Conservation (phyloP, 768 basidiomycete genomes). For the Glaciozyma antarctica region DNA sequence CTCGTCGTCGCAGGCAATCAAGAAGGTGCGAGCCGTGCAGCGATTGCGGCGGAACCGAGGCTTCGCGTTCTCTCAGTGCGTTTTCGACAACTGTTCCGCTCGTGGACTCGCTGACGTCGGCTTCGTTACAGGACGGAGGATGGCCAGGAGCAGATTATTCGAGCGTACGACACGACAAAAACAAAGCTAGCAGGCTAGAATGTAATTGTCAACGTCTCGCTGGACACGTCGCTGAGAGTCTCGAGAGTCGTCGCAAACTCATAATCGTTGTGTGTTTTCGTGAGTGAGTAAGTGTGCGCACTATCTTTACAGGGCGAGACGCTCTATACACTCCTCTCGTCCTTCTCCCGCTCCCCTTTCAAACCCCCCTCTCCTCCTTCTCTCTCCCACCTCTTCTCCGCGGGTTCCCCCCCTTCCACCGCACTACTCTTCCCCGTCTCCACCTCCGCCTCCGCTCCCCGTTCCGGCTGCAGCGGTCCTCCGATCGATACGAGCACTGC, state of each 20-base stretch:
- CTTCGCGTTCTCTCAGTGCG: conserved; percentile 63
- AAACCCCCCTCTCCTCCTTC: neutral
- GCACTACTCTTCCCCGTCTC: neutral
- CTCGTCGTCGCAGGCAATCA: conserved; percentile 61
- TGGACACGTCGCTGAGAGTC: no score
- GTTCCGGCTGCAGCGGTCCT: conserved; percentile 26
- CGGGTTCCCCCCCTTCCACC: neutral
- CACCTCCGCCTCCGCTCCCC: neutral
- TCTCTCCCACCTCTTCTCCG: neutral
- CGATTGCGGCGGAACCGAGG: conserved; percentile 92
- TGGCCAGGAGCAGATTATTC: conserved; percentile 39
- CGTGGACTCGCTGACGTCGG: neutral
- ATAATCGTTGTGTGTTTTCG: no score
- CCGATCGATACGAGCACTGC: conserved; percentile 36
- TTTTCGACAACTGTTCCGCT: neutral
- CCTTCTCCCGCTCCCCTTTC: neutral
- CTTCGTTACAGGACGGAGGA: conserved; percentile 30
- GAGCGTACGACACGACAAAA: conserved; percentile 43
- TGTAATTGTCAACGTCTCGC: no score
- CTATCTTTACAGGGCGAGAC: no score
- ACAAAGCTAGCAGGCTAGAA: conserved; percentile 22
- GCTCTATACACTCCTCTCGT: neutral
- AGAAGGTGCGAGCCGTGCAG: conserved; percentile 97
- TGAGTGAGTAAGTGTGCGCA: no score
- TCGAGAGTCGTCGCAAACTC: no score